Evolutionary conservation across 1,284 basidiomycete species (phyloP).

Genomic region (Gymnopus androsaceus): DNA sequence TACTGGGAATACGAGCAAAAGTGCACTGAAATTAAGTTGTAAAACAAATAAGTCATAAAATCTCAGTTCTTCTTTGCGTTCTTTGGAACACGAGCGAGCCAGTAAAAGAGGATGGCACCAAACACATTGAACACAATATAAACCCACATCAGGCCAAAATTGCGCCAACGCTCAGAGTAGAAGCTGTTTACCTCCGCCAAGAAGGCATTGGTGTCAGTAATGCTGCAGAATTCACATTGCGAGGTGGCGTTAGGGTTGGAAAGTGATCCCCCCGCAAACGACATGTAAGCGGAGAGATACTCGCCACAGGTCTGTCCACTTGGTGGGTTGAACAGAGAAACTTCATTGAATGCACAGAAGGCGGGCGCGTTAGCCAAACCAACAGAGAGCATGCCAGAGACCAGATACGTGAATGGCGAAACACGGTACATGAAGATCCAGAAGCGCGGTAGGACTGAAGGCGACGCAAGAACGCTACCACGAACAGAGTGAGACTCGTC

Average conservation of each 20-base stretch:
- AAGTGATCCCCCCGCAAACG: slow-evolving; percentile 63
- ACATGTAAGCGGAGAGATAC: slow-evolving; percentile 62
- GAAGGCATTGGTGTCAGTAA: slow-evolving; percentile 56
- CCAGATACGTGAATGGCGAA: slow-evolving; percentile 75
- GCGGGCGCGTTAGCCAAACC: slow-evolving; percentile 28
- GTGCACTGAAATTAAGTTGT: no score
- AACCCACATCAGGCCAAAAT: slow-evolving; percentile 64
- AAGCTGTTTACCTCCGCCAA: slow-evolving; percentile 31
- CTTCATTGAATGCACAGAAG: slow-evolving; percentile 39
- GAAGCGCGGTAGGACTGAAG: slow-evolving; percentile 62
- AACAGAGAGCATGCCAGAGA: slow-evolving; percentile 41
- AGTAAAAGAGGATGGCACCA: slow-evolving; percentile 22
- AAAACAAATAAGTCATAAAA: no score
- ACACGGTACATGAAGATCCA: slow-evolving; percentile 65
- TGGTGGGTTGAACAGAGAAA: slow-evolving; percentile 56
- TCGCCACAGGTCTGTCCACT: slow-evolving; percentile 60
- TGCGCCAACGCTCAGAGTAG: slow-evolving; percentile 60
- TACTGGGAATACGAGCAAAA: no score
- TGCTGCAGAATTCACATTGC: slow-evolving; percentile 59
- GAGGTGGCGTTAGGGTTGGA: slow-evolving; percentile 56
- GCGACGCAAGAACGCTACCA: slow-evolving; percentile 56
- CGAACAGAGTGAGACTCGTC: slow-evolving; percentile 15
- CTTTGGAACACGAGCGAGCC: slow-evolving; percentile 22
- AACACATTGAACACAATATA: slow-evolving; percentile 45
- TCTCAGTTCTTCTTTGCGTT: slow-evolving; percentile 11